Conservation (phyloP, 2,329 filamentous ascomycete species). For the Diatrype stigma region DNA sequence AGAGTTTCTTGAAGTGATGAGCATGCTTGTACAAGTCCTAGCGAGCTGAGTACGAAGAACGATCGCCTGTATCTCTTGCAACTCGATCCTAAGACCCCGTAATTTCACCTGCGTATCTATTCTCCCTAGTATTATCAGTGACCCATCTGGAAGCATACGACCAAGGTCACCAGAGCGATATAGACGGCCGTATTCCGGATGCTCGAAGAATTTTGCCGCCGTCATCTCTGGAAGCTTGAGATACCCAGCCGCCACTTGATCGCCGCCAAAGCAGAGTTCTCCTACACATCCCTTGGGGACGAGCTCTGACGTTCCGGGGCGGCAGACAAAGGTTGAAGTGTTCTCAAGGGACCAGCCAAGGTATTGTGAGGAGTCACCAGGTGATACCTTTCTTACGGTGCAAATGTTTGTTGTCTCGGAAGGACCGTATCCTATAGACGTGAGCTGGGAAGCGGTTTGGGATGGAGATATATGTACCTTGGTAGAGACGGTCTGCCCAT, state of each 20-base stretch:
- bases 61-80: conserved; percentile 67
- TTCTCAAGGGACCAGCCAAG: conserved; percentile 73
- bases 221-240: conserved; percentile 62
- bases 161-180: conserved; percentile 84
- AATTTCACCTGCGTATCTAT: conserved; percentile 80
- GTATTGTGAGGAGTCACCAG: conserved; percentile 61
- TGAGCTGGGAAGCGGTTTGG: conserved; percentile 3
- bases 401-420: conserved; percentile 88
- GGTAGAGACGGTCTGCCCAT: conserved; percentile 69
- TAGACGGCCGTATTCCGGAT: conserved; percentile 65
- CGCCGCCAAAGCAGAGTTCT: conserved; percentile 82
- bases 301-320: conserved; percentile 39
- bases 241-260: conserved; percentile 72
- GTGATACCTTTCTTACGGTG: conserved; percentile 62
- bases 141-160: conserved; percentile 71
- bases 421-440: conserved; percentile 63
- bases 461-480: conserved; percentile 42
- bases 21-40: conserved; percentile 59
- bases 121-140: conserved; percentile 67
- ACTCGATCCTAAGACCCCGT: conserved; percentile 73
- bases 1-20: conserved; percentile 40
- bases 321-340: conserved; percentile 67
- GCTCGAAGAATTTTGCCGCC: conserved; percentile 61
- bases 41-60: conserved; percentile 51
- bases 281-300: conserved; percentile 70